These are phyloP conservation scores for Thamnidium elegans DNA, from an alignment of 192 early-diverging fungal species.

Conservation along the genomic window DNA sequence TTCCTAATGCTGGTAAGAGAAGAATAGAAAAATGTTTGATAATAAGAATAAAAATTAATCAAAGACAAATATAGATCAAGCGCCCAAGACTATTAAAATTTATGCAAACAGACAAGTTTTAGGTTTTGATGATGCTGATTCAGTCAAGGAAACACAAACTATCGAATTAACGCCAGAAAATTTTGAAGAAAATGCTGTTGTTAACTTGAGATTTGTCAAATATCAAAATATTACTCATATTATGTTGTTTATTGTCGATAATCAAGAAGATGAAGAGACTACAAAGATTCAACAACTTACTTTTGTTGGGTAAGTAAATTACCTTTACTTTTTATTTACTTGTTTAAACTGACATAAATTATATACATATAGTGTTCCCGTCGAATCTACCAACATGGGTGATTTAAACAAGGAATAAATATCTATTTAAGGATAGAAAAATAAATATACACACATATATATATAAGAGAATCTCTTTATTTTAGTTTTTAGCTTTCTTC, in stretches of 20 bases:
- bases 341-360: slow-evolving; percentile 35
- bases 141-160: slow-evolving; percentile 69
- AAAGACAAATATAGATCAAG: slow-evolving; percentile 50
- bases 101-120: slow-evolving; percentile 81
- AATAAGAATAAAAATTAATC: not conserved
- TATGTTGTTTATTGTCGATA: slow-evolving; percentile 84
- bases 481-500: slow-evolving; percentile 1
- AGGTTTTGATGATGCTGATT: slow-evolving; percentile 86
- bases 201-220: slow-evolving; percentile 87
- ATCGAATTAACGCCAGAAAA: slow-evolving; percentile 68
- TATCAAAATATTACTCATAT: slow-evolving; percentile 87
- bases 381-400: slow-evolving; percentile 12
- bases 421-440: not conserved
- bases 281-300: slow-evolving; percentile 77
- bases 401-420: slow-evolving; percentile 17
- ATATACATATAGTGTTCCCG: not conserved
- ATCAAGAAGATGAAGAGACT: slow-evolving; percentile 78
- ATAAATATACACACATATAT: too few relatives aligned
- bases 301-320: slow-evolving; percentile 64
- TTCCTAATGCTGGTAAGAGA: slow-evolving; percentile 24
- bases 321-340: slow-evolving; percentile 17
- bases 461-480: not conserved
- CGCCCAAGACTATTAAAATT: slow-evolving; percentile 84
- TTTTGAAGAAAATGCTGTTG: slow-evolving; percentile 64
- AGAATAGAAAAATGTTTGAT: not conserved